Evolutionary conservation across 331 rosid genomes (phyloP), one percentile per base, ranked within the genome.

Genomic region (Rosa hybrid): DNA sequence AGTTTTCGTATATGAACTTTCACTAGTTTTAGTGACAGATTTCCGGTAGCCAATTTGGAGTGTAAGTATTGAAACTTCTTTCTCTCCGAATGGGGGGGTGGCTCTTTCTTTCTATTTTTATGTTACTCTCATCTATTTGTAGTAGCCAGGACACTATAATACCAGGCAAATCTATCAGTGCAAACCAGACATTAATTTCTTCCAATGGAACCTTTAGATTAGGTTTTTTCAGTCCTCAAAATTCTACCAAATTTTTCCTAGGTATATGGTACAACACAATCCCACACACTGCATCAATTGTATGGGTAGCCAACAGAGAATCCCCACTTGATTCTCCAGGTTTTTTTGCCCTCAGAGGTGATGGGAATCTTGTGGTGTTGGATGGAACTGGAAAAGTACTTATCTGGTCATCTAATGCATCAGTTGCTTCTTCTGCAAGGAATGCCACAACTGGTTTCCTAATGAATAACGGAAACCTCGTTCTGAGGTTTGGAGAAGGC

Each of bases 171-270:
- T 53, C 25, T 81, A 54, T 92, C 69, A 72, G 85, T 0, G 2
- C 78, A 20, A 76, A 83, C 68, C 88, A 85, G 82, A 87, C 90
- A 39, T 89, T 30, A 13, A 14, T 72, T 42, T 92, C 93, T 12
- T 4, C 81, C 10, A 30, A 10, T 14, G 91, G 62, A 0, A 54
- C 21, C 74, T 92, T 87, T 30, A 83, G 69, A 69, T 17, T 92
- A 12, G 97, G 97, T 72, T 89, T 92, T 90, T 90, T 86, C 87
- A 84, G 17, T 3, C 83, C 84, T 78, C 87, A 89, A 84, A 87
- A 80, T 17, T 82, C 88, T 65, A 83, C 91, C 8, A 89, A 86
- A 8, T 84, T 83, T 82, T 86, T 90, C 79, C 78, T 90, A 13
- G 76, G 62, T 49, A 49, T 49, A 25, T 49, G 76, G 44, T 71